Conservation (phyloP, 1,139 yeast species). For the Magnusiomyces suaveolens region DNA sequence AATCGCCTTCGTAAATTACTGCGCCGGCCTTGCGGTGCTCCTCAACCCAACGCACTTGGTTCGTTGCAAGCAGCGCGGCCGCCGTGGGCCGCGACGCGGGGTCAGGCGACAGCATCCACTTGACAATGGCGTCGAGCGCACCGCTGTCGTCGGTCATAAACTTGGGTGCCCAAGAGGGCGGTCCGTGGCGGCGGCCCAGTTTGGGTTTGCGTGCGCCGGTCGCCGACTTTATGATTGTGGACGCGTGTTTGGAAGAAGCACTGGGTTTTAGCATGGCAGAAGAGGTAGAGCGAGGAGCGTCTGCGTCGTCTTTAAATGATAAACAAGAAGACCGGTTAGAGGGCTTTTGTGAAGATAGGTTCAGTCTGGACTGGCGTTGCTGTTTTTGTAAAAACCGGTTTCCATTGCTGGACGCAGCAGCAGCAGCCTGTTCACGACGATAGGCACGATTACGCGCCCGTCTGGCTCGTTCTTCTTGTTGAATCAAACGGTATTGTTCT, state of each 20-base stretch:
- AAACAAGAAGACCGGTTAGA: too few species aligned
- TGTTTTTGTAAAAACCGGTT: background rate
- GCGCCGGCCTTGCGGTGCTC: conserved; percentile 86
- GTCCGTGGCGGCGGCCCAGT: background rate
- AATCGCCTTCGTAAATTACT: conserved; percentile 91
- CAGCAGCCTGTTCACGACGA: background rate
- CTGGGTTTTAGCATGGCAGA: too few species aligned
- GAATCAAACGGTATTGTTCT: background rate
- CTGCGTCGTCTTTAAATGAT: too few species aligned
- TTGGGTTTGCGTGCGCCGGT: background rate
- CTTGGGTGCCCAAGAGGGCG: conserved; percentile 74
- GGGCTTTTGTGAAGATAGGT: background rate
- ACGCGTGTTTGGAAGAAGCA: too few species aligned
- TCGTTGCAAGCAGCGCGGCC: conserved; percentile 50
- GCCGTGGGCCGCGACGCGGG: conserved; percentile 82
- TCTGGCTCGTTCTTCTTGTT: background rate
- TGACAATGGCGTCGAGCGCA: conserved; percentile 69
- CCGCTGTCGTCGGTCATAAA: conserved; percentile 68
- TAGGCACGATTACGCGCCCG: background rate
- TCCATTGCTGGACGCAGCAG: background rate
- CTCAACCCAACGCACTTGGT: conserved; percentile 73
- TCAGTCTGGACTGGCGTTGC: background rate
- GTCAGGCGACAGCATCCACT: conserved; percentile 81
- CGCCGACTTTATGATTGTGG: too few species aligned
- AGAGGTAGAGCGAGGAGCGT: too few species aligned